These are phyloP conservation scores for Cladophialophora carrionii DNA, from an alignment of 2,329 filamentous ascomycete species.

Conservation along the genomic window DNA sequence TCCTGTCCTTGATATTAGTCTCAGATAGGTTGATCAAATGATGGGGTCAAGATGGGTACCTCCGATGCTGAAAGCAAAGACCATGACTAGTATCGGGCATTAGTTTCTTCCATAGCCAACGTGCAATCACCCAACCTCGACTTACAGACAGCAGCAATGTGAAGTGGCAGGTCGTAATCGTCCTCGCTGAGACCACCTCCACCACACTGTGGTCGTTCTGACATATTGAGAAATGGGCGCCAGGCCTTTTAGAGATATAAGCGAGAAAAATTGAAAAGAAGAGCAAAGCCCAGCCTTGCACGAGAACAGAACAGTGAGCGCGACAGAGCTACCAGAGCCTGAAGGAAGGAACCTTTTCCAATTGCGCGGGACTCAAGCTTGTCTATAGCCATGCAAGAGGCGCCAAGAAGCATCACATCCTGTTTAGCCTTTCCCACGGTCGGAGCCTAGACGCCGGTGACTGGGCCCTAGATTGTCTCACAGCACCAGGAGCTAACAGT, in stretches of 20 bases:
- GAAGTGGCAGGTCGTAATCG: constrained; percentile 1
- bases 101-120: not conserved
- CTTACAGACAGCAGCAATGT: constrained; percentile 2
- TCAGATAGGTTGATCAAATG: constrained; percentile 30
- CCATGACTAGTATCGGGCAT: not conserved
- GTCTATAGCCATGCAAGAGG: not conserved
- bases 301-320: not conserved
- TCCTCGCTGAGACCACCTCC: not conserved
- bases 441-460: not conserved
- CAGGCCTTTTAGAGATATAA: not conserved
- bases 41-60: not conserved
- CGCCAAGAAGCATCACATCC: not conserved
- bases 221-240: constrained; percentile 1
- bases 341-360: not conserved
- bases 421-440: not conserved
- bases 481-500: not conserved
- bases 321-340: constrained; percentile 1
- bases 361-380: not conserved
- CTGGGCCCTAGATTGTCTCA: not conserved
- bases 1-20: constrained; percentile 10
- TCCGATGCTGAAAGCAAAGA: constrained; percentile 4
- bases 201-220: not conserved
- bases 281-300: constrained; percentile 1
- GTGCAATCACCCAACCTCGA: not conserved
- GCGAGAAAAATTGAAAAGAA: not conserved